Base-by-base conservation (phyloP, 768 basidiomycete species). In the Boletus vermiculosoides region DNA sequence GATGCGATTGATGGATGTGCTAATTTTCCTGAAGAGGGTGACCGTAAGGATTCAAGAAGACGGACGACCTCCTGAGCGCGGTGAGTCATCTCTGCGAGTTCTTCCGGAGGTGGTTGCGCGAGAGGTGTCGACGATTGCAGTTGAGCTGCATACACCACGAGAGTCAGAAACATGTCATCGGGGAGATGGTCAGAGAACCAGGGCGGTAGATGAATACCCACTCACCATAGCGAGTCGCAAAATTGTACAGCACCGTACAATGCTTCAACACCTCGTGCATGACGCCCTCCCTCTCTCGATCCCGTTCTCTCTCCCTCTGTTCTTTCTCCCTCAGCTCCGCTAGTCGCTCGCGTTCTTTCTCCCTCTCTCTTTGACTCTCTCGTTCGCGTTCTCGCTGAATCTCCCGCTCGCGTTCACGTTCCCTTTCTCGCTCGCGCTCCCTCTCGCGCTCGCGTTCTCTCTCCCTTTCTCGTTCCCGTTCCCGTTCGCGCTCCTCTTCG, bases 141-240 rank as follows among this genome's bases (percentile, higher is more conserved):
- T 52, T 73, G 68, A 5, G 73, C 72, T 74, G 31, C 10, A 52
- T 18, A 52, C 20, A 34, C 15, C 45, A 40, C 8, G 31, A 50
- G 47, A 10, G 25, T 64, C 45, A 59, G 57, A 49, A 28, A 60
- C 39, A 37, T 30, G 2, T 16, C 13, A 20, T 6, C 28, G 20
- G 46, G 33, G 16, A 42, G 36, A 55, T 12, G 37, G 22, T 44
- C 11, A n/a, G 36, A 48, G 30, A 28, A 33, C 31, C 20, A 28
- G 25, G 13, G 10, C 12, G 11, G 13, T 16, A n/a, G 22, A 49
- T 25, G 5, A 45, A 52, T 11, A 15, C 30, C 25, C 31, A 58
- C 79, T 55, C 57, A 89, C 88, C 84, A 70, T 86, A 90, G 63
- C 79, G 83, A 50, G 74, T 79, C 11, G 89, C 87, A 66, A 91